Conservation (phyloP, 1,139 yeast species). For the Sugiyamaella grinbergsii region DNA sequence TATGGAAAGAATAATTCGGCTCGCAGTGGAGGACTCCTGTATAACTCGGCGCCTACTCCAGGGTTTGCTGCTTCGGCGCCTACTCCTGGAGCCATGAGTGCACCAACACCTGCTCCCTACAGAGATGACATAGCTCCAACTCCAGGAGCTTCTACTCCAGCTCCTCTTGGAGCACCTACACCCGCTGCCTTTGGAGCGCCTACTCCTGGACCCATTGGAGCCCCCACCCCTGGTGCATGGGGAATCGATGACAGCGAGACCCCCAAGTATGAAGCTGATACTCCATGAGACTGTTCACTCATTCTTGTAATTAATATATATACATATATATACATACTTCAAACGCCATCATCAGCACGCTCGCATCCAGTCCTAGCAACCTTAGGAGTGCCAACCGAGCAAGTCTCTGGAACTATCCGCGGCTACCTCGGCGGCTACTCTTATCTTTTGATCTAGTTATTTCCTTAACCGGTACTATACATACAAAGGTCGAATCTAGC, state of each 20-base stretch:
- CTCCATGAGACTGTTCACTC: conserved; percentile 33
- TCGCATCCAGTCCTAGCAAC: too few species aligned
- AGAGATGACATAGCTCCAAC: conserved; percentile 47
- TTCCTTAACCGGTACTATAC: conserved; percentile 12
- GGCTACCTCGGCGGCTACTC: conserved; percentile 5
- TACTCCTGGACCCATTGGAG: conserved; percentile 36
- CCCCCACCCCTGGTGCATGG: conserved; percentile 49
- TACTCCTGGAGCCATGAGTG: conserved; percentile 50
- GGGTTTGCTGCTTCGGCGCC: conserved; percentile 49
- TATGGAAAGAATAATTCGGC: conserved; percentile 29
- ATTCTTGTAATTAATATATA: conserved; percentile 3
- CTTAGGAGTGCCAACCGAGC: too few species aligned
- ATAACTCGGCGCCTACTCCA: conserved; percentile 49
- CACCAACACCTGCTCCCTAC: conserved; percentile 48
- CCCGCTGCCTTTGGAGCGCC: conserved; percentile 47
- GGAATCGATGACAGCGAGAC: conserved; percentile 43
- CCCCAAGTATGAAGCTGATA: conserved; percentile 42
- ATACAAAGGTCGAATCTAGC: not conserved
- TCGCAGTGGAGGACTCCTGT: conserved; percentile 16
- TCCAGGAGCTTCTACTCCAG: conserved; percentile 52
- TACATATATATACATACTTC: not conserved
- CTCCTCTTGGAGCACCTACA: conserved; percentile 44
- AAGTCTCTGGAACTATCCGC: too few species aligned
- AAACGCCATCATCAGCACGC: too few species aligned
- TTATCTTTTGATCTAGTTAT: conserved; percentile 11